Percentiles rank a stretch among this genome's conserved stretches.
These are phyloP conservation scores for Chrysanthemum seticuspe DNA, from an alignment of 129 eudicot species.

Conservation along the genomic window DNA sequence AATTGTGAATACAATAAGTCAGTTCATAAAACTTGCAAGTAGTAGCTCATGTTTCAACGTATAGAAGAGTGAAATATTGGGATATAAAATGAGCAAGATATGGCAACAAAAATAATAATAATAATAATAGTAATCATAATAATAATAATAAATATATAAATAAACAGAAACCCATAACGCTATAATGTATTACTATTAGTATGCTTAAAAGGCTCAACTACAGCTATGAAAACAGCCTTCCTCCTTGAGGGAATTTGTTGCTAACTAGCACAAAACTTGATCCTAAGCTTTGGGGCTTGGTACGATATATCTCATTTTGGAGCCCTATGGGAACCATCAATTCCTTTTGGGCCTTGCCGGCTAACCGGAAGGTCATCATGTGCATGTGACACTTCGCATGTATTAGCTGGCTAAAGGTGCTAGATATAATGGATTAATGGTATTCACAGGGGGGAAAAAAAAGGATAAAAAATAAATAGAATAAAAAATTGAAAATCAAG, in stretches of 20 bases:
- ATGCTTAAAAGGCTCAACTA: neutral
- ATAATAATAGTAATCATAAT: too few species aligned
- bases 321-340: neutral
- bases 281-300: neutral
- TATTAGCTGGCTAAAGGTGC: neutral
- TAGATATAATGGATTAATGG: neutral
- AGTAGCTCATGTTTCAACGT: too few species aligned
- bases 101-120: too few species aligned
- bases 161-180: too few species aligned
- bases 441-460: neutral
- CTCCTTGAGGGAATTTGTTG: constrained; percentile 12
- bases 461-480: too few species aligned
- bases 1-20: too few species aligned
- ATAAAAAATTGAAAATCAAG: neutral
- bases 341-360: constrained; percentile 1
- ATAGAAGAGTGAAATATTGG: too few species aligned
- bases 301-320: neutral
- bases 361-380: neutral
- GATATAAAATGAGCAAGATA: too few species aligned
- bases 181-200: too few species aligned
- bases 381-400: neutral
- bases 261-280: constrained; percentile 13
- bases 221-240: constrained; percentile 5
- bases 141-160: too few species aligned
- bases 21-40: too few species aligned